Base-by-base conservation (phyloP, 2,329 filamentous ascomycete genomes). In the Colletotrichum sp. region DNA sequence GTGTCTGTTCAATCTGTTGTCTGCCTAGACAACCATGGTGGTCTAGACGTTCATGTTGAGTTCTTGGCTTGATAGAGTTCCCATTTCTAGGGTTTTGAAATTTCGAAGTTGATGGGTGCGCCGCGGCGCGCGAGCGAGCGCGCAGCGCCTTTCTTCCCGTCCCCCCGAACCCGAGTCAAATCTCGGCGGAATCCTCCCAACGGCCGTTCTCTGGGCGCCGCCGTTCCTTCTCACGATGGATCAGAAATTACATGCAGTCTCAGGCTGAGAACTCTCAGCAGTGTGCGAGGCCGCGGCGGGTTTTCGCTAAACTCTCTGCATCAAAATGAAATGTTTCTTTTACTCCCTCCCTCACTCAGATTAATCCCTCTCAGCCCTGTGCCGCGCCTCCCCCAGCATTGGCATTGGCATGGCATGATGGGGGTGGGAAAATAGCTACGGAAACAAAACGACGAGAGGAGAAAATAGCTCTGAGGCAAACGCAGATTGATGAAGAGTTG, bases 31-130 rank as follows among this genome's bases (percentile, higher is more conserved):
- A 29, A 21, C 18, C 33, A 43, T 13, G 21, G 27, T 29, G 61
- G 61, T 47, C 61, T 47, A 11, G 61, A 64, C 36, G 61, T 31
- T 31, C 61, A 47, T 5, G 61, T 51, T 64, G n/a, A 64, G 61
- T 47, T 67, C 65, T 59, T 67, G 51, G 54, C 63, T 43, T 54
- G 54, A 58, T 59, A 59, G 65, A 67, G 65, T 67, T 67, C 54
- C 47, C 31, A 16, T 31, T 67, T 33, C 59, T 67, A 58, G 57
- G 57, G 55, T 59, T 66, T 61, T 36, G 43, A 51, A 67, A 59
- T 67, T 27, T 59, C 57, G 5, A 34, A 36, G 18, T 51, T 61
- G 27, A 36, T n/a, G 54, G 54, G 43, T 61, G 29, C n/a, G 31
- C 29, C 33, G 38, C 38, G 5, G 18, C 31, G 31, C 31, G 31